Evolutionary conservation across 495 filamentous ascomycete genomes (phyloP).

Genomic region (Tuber aestivum): DNA sequence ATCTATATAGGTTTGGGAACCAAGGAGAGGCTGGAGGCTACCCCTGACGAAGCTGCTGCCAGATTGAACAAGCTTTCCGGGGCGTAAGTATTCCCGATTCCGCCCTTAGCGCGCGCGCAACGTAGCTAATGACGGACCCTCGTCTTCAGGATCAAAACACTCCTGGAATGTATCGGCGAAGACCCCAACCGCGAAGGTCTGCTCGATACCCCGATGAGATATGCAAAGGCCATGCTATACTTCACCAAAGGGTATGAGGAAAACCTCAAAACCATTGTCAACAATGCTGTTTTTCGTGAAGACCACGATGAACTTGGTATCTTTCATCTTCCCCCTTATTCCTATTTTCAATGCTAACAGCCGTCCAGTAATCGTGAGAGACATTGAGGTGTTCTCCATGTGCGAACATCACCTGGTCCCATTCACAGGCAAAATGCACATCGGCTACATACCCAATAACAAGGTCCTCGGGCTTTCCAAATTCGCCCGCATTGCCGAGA

Average conservation of each 20-base stretch:
- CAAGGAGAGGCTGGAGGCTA: conserved; percentile 70
- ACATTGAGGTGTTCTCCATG: conserved; percentile 91
- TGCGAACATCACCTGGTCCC: conserved; percentile 98
- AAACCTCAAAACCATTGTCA: conserved; percentile 87
- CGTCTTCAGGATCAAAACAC: conserved; percentile 56
- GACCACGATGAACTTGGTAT: conserved; percentile 71
- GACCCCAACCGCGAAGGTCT: conserved; percentile 89
- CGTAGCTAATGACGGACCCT: not conserved
- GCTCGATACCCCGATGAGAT: conserved; percentile 76
- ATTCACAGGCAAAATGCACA: conserved; percentile 98
- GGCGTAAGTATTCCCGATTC: conserved; percentile 47
- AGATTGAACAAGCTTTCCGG: conserved; percentile 72
- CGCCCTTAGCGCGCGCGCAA: not conserved
- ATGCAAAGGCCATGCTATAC: conserved; percentile 94
- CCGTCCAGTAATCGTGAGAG: conserved; percentile 77
- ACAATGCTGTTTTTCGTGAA: conserved; percentile 92
- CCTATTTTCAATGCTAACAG: not conserved
- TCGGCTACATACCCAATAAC: conserved; percentile 86
- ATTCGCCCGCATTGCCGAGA: conserved; percentile 88
- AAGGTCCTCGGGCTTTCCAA: conserved; percentile 92
- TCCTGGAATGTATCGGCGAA: conserved; percentile 93
- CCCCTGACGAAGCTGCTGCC: conserved; percentile 62
- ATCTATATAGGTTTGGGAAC: conserved; percentile 62
- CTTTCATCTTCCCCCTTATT: not conserved
- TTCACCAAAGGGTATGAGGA: conserved; percentile 99